Evolutionary conservation across 345 rosid species (phyloP), one percentile per base, ranked within the genome.

Genomic region (Erysimum cheiranthoides): DNA sequence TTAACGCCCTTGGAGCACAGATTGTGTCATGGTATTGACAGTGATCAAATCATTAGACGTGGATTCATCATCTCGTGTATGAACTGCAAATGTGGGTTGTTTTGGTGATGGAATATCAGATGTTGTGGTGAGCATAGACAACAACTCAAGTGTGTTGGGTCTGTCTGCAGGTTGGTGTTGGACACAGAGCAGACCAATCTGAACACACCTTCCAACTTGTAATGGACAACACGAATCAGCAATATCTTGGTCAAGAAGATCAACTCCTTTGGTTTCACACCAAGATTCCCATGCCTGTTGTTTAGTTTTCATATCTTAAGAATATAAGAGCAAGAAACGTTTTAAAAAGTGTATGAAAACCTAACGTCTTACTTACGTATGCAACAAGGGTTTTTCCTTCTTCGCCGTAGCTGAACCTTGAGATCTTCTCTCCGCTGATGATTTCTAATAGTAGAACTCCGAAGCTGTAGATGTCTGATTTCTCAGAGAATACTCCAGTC

Each of bases 401-500:
- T 30, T 61, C 64, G 1, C 66, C 59, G 66, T 21, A 74, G 51
- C 2, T 61, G 65, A 76, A 76, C 13, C 69, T 61, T 69, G 70
- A 69, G 31, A 76, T 61, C 65, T 39, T 76, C 43, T 76, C 21
- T 2, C 74, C 64, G 13, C 30, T 61, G 16, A 76, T 76, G 51
- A 76, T 75, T 42, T 75, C 79, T n/a, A 75, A 40, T 50, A 85
- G 71, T 46, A 83, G 51, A 28, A 85, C 90, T 5, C 85, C 86
- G 1, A 82, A 82, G 74, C 88, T 83, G 36, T 82, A 85, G 10
- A 85, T 76, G 27, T 85, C 85, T 0, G 88, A 85, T 72, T 86
- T 86, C 47, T 78, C 79, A 2, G 84, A 83, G 79, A 85, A 86
- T 4, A 75, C 66, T 2, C 88, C 88, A 21, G 79, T 82, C 43